Evolutionary conservation across 306 rosid genomes (phyloP), one percentile per base, ranked within the genome.

Genomic region (Cucurbita pepo): DNA sequence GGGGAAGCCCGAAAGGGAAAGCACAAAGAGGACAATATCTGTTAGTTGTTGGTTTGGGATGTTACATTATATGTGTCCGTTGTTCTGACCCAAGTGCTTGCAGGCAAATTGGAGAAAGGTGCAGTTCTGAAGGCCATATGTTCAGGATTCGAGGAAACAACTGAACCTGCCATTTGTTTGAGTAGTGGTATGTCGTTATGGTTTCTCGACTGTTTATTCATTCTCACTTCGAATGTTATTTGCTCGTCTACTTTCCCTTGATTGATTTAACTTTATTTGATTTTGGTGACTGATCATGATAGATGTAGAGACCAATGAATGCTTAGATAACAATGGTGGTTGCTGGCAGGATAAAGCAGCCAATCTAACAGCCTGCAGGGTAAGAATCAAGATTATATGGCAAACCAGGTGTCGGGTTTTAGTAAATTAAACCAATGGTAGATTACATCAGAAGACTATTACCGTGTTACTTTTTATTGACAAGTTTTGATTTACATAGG

Each of bases 221-320:
- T 34, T 10, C 22, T 75, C 22, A 6, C 4, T 40, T 58, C 52
- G 77, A 55, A 59, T 41, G 30, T 65, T 43, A 62, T 57, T 52
- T 30, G 69, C 9, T 72, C 18, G 22, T 41, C 57, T 70, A 45
- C 43, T 40, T 77, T 71, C 9, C 80, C 72, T 58, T 40, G 76
- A 73, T 58, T 44, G 76, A 73, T 66, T 75, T 21, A 53, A 80
- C 62, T 70, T 8, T 56, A 3, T 21, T 72, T 48, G 66, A 50
- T 48, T 48, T 64, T 58, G 71, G 47, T 69, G 53, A 64, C 43
- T 74, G 71, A 65, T 69, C 67, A 72, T 74, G 82, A 71, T 79
- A 94, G 99, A 94, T 73, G 96, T 94, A 56, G 97, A 94, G 91
- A 94, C 99, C 67, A 94, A 94, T 66, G 99, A 94, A 72, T 94